Evolutionary conservation across 1,284 basidiomycete species (phyloP).

Genomic region (Taiwanofungus camphoratus): DNA sequence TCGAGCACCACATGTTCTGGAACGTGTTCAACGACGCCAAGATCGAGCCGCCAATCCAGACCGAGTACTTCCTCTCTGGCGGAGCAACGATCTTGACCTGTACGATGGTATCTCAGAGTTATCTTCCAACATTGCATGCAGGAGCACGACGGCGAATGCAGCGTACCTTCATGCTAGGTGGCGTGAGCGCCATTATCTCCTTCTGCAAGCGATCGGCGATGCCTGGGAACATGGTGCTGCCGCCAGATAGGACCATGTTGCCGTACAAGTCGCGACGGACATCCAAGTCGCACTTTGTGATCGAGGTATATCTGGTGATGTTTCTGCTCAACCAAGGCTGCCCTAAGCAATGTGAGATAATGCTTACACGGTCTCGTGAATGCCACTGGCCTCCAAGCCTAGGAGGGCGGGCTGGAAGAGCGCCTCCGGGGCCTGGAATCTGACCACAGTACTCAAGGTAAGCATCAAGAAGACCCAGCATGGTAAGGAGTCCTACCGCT

Average conservation of each 20-base stretch:
- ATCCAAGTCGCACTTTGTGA: conserved; percentile 77
- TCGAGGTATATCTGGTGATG: conserved; percentile 88
- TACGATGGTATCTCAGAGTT: conserved; percentile 5
- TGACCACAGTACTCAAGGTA: conserved; percentile 23
- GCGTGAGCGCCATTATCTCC: conserved; percentile 87
- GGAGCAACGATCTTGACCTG: conserved; percentile 92
- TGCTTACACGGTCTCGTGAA: conserved; percentile 92
- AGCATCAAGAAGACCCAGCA: not conserved
- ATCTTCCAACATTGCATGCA: no score
- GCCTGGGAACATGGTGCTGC: conserved; percentile 97
- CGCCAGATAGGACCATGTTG: conserved; percentile 93
- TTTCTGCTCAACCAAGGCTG: no score
- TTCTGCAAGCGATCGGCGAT: conserved; percentile 98
- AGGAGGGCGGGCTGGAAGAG: conserved; percentile 96
- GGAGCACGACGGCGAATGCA: no score
- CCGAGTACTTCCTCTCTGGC: conserved; percentile 91
- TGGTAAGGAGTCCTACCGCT: conserved; percentile 52
- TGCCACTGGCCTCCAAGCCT: conserved; percentile 89
- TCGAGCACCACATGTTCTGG: conserved; percentile 92
- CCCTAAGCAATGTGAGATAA: no score
- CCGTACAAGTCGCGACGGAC: conserved; percentile 89
- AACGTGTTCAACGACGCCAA: conserved; percentile 93
- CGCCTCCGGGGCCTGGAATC: conserved; percentile 94
- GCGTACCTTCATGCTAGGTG: conserved; percentile 84
- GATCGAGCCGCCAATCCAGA: conserved; percentile 99